Base-by-base conservation (phyloP, 176 grass and related monocot species). In the Oryza nivara region DNA sequence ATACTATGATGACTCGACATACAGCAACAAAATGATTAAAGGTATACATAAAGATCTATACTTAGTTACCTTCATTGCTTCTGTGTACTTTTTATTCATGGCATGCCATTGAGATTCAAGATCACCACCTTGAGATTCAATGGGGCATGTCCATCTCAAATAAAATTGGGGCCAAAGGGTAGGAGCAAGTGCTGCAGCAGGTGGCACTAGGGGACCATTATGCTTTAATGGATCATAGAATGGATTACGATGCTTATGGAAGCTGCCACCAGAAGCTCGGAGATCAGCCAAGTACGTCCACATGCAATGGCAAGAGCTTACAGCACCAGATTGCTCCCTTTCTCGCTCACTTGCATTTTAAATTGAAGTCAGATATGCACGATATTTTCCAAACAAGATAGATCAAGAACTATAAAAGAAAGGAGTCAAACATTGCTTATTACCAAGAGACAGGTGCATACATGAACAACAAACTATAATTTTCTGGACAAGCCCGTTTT, bases 111-210 rank as follows among this genome's bases (percentile, higher is more conserved):
- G 90, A 70, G 93, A 96, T 90, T 96, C 93, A 82, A 98, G 85
- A 81, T 93, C 88, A 20, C 88, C 88, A 51, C 89, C 87, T 78
- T 92, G 83, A 28, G 91, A 90, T 82, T 95, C 96, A 13, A 32
- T 71, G 71, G 93, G 91, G 20, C 96, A 98, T 81, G 96, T 85
- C 96, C 96, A 98, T 70, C 96, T 90, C 85, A 98, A 82, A 92
- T 94, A 94, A 85, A 98, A 98, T 34, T 96, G 88, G 54, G 96
- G 96, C 96, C 96, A 98, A 60, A 98, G 90, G 17, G 96, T 94
- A 25, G 96, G 96, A 64, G 93, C 96, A 76, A 98, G 90, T 80
- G 88, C 91, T 56, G 96, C 96, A 65, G 96, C 96, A 85, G 96
- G 91, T 49, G 96, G 93, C 41, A 92, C 72, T 73, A 98, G 64